These are phyloP conservation scores for Fusarium papillatum DNA, from an alignment of 2,329 filamentous ascomycete genomes.

Conservation along the genomic window DNA sequence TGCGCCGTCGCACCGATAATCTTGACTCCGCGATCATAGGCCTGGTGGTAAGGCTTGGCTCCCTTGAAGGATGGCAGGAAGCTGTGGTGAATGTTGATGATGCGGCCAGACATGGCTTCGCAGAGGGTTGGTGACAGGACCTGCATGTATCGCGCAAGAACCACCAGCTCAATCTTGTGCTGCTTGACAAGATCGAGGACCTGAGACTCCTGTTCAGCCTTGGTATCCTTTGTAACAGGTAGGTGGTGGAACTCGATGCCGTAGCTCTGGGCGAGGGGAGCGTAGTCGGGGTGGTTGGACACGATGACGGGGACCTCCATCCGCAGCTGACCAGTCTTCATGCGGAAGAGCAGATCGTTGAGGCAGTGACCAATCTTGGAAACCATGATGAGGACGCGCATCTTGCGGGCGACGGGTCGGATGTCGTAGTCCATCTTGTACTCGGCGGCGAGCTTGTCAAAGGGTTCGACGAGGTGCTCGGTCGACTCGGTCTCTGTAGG, in stretches of 20 bases:
- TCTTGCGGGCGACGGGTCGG: constrained; percentile 76
- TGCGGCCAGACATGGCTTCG: constrained; percentile 83
- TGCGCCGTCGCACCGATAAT: constrained; percentile 90
- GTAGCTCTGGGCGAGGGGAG: constrained; percentile 77
- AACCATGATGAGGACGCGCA: constrained; percentile 87
- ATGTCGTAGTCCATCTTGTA: constrained; percentile 81
- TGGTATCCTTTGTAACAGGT: constrained; percentile 84
- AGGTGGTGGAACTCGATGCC: constrained; percentile 86
- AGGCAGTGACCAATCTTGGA: constrained; percentile 91
- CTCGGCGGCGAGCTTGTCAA: constrained; percentile 71
- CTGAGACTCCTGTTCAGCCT: constrained; percentile 78
- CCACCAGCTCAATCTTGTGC: constrained; percentile 82
- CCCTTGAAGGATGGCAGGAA: constrained; percentile 92
- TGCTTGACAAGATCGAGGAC: constrained; percentile 79
- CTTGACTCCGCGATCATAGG: constrained; percentile 88
- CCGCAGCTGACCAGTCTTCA: constrained; percentile 79
- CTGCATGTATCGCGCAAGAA: constrained; percentile 91
- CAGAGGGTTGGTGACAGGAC: constrained; percentile 83
- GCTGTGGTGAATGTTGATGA: constrained; percentile 94
- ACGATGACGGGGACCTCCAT: constrained; percentile 85
- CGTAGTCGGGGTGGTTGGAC: constrained; percentile 85
- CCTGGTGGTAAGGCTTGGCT: constrained; percentile 90
- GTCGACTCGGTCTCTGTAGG: constrained; percentile 64
- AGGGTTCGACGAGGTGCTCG: constrained; percentile 66
- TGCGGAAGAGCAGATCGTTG: constrained; percentile 86